Evolutionary conservation across 768 basidiomycete species (phyloP).

Genomic region (Porphyrellus cyaneotinctus): DNA sequence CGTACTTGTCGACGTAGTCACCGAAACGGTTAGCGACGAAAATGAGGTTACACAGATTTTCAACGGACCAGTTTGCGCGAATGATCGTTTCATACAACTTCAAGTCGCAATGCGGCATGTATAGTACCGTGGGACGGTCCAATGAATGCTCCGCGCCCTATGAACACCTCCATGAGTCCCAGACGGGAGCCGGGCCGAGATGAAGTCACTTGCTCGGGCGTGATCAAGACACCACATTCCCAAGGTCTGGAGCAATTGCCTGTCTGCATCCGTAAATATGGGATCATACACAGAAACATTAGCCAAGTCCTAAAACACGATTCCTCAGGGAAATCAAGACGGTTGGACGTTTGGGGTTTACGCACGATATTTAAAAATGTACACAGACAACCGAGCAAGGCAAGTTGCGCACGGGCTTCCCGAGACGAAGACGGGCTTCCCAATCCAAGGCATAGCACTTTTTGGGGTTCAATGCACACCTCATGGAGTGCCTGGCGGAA

Average conservation of each 20-base stretch:
- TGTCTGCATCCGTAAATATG: conserved; percentile 63
- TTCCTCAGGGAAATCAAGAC: conserved; percentile 8
- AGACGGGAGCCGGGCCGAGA: neutral
- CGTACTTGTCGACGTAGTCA: conserved; percentile 67
- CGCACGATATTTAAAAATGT: conserved; percentile 57
- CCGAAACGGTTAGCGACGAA: conserved; percentile 63
- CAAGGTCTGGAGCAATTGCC: conserved; percentile 40
- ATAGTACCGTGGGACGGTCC: conserved; percentile 53
- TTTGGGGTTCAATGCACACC: conserved; percentile 22
- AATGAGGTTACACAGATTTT: conserved; percentile 44
- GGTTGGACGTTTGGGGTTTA: conserved; percentile 21
- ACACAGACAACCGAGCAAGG: conserved; percentile 56
- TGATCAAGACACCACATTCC: conserved; percentile 36
- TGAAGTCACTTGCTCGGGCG: conserved; percentile 47
- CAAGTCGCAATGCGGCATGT: conserved; percentile 79
- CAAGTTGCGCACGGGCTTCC: conserved; percentile 65
- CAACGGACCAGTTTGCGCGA: conserved; percentile 54
- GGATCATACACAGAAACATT: conserved; percentile 64
- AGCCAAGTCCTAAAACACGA: conserved; percentile 40
- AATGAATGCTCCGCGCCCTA: conserved; percentile 35
- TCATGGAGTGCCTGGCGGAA: conserved; percentile 32
- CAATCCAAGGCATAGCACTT: conserved; percentile 66
- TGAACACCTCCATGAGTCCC: conserved; percentile 8
- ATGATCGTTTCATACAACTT: conserved; percentile 65
- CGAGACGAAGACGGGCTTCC: conserved; percentile 65